Conservation (phyloP, 2,329 filamentous ascomycete genomes). For the Cladophialophora exuberans region DNA sequence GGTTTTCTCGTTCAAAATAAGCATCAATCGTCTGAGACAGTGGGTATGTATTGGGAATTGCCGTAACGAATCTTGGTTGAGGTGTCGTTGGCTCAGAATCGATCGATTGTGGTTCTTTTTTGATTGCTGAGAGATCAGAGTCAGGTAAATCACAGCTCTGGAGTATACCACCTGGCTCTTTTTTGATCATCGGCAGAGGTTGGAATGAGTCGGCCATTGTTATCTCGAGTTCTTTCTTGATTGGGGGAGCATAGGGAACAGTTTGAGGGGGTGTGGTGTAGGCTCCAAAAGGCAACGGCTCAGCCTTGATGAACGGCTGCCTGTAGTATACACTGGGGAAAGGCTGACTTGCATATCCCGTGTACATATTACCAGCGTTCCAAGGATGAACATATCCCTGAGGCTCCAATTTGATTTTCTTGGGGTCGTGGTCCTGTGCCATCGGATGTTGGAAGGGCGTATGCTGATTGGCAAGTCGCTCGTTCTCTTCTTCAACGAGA, state of each 20-base stretch:
- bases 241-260: slow-evolving; percentile 1
- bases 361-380: slow-evolving; percentile 1
- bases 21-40: background rate
- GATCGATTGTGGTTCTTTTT: slow-evolving; percentile 1
- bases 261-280: background rate
- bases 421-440: slow-evolving; percentile 11
- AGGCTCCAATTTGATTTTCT: slow-evolving; percentile 26
- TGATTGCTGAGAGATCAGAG: background rate
- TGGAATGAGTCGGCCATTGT: too few species aligned
- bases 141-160: background rate
- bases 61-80: too few species aligned
- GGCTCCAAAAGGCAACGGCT: slow-evolving; percentile 2
- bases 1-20: slow-evolving; percentile 1
- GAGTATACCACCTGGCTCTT: slow-evolving; percentile 3
- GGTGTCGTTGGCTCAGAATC: background rate
- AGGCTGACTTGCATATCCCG: slow-evolving; percentile 4
- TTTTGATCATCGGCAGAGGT: slow-evolving; percentile 11
- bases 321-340: slow-evolving; percentile 9
- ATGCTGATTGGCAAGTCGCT: slow-evolving; percentile 12
- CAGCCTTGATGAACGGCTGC: slow-evolving; percentile 14
- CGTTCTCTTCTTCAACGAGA: slow-evolving; percentile 17
- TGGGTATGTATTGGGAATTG: background rate
- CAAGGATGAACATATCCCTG: slow-evolving; percentile 4
- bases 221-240: slow-evolving; percentile 22
- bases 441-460: background rate